Base-by-base conservation (phyloP, 495 filamentous ascomycete genomes). In the Penicillium cinerascens region DNA sequence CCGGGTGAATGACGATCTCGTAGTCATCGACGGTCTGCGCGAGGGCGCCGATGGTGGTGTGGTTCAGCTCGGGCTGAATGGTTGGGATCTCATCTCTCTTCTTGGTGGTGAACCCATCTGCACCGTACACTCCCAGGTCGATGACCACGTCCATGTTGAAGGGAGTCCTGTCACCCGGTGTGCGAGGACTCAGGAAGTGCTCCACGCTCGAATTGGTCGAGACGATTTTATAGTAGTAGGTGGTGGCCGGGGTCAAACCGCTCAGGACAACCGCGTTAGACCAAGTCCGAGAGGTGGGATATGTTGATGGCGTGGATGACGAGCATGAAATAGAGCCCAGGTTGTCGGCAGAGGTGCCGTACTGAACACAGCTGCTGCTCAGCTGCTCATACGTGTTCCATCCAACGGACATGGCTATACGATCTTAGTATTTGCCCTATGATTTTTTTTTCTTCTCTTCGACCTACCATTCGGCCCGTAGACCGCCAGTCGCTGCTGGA, bases 1-100 rank as follows among this genome's bases (percentile, higher is more conserved):
- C 75, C 27, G 81, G 81, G 58, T 85, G 82, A 33, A 84, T 69
- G 41, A 84, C 63, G 17, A 85, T 65, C 52, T 84, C 82, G 61
- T 84, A 84, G 60, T 79, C 72, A 42, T 84, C 61, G 36, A 82
- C 68, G 4, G 75, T 83, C 6, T 64, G 55, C 1, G 79, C 81
- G 0, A 86, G 72, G 18, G 75, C 76, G 18, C 69, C 73, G 54
- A 84, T 84, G 37, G 82, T 86, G 17, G 78, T 80, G 63, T 84
- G 81, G 66, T 84, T 82, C 5, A 84, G 69, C n/a, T 74, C 74
- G 3, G 82, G 82, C 18, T 78, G 61, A 36, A 84, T 61, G 18
- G 56, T 53, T 0, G 81, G 81, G 42, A 79, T 81, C 2, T 65
- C 71, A 53, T 82, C 78, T 25, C 73, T 67, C 63, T 81, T 83